Conservation (phyloP, 2,329 filamentous ascomycete genomes). For the Colletotrichum sp. region DNA sequence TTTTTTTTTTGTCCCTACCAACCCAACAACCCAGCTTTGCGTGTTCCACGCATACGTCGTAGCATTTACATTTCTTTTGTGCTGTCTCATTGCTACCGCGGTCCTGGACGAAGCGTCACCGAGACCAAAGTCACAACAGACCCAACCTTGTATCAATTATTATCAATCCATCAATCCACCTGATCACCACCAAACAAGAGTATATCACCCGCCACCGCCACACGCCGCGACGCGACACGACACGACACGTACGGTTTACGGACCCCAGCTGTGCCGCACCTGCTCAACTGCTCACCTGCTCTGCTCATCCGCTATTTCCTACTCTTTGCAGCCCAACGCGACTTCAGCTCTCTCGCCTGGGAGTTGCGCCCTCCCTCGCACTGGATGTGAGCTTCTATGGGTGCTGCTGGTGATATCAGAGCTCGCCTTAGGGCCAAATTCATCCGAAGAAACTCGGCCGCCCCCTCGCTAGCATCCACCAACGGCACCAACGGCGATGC, state of each 20-base stretch:
- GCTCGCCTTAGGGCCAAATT: constrained; percentile 54
- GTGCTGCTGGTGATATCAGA: constrained; percentile 43
- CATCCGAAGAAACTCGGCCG: constrained; percentile 45
- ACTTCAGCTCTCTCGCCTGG: background rate
- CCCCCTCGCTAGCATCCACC: constrained; percentile 40
- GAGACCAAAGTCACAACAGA: background rate
- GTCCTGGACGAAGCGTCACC: background rate
- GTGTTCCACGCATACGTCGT: background rate
- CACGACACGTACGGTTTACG: background rate
- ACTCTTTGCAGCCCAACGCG: background rate
- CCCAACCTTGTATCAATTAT: background rate
- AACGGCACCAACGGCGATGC: constrained; percentile 32
- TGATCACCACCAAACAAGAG: background rate
- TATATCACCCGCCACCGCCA: background rate
- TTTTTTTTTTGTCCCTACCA: background rate
- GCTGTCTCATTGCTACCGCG: background rate
- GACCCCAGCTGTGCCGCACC: background rate
- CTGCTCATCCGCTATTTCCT: background rate
- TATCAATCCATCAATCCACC: background rate
- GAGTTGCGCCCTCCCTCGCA: background rate
- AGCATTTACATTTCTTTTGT: background rate
- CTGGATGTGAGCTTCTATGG: constrained; percentile 4
- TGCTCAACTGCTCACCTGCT: background rate
- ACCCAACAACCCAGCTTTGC: background rate
- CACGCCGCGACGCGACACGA: background rate